Percentiles rank a stretch among this genome's conserved stretches.
Conservation (phyloP, 176 grass and related monocot species). For the Chrysopogon serrulatus region DNA sequence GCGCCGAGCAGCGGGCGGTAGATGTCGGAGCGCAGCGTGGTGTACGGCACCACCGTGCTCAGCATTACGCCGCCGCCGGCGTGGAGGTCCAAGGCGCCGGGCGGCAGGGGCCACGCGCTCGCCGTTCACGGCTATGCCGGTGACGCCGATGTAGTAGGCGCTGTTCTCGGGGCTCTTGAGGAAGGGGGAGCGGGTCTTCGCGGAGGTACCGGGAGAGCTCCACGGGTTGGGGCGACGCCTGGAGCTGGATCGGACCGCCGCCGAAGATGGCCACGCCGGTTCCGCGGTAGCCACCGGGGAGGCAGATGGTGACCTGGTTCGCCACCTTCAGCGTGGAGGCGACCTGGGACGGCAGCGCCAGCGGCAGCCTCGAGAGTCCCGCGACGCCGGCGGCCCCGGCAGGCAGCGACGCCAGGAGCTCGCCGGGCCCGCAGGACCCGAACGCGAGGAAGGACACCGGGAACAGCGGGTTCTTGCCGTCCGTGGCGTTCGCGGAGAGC, state of each 20-base stretch:
- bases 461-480: slow-evolving; percentile 49
- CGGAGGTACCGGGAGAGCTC: background rate
- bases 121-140: background rate
- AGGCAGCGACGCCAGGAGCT: slow-evolving; percentile 18
- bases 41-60: background rate
- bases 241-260: slow-evolving; percentile 22
- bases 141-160: background rate
- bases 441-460: background rate
- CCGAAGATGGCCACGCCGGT: slow-evolving; percentile 44
- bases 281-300: slow-evolving; percentile 19
- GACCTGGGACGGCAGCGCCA: slow-evolving; percentile 39
- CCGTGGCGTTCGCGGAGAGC: slow-evolving; percentile 28
- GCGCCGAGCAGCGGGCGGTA: background rate
- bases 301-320: slow-evolving; percentile 43
- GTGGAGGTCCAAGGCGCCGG: background rate
- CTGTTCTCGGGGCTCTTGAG: background rate
- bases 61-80: slow-evolving; percentile 4
- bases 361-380: background rate
- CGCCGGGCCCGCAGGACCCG: slow-evolving; percentile 9
- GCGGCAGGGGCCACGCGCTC: background rate
- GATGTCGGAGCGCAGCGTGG: background rate
- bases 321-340: background rate
- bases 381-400: slow-evolving; percentile 7
- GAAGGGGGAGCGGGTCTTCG: background rate
- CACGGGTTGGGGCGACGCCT: background rate